Base-by-base conservation (phyloP, 352 stramenopile genomes). In the Pythium aphanidermatum region DNA sequence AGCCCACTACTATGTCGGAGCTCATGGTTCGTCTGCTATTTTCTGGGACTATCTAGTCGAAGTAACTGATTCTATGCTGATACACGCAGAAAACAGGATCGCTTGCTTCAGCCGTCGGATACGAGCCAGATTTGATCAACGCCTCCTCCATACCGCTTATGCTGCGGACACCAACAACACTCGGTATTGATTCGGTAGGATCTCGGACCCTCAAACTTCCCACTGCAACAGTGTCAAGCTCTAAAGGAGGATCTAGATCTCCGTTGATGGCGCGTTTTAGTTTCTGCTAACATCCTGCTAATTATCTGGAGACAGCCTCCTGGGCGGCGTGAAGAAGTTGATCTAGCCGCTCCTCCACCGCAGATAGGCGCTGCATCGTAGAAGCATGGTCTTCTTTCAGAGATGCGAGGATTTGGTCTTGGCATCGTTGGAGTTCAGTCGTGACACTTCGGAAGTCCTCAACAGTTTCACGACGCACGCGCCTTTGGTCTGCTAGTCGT, bases 121-220 rank as follows among this genome's bases (percentile, higher is more conserved):
- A 85, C 40, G 65, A 84, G 25, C 58, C 68, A 6, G 67, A 78
- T 25, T 46, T 87, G 10, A 66, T 87, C 29, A 77, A 70, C 23
- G 58, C 75, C 6, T 83, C 72, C 10, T 55, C 70, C 0, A 83
- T 85, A 35, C 32, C 77, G 10, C 65, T 87, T 14, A 62, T 63
- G 2, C 68, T 80, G 30, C 70, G 74, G 0, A 36, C 47, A 9
- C 66, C 30, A 23, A 57, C 42, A 10, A 51, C 63, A n/a, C n/a
- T n/a, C n/a, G n/a, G n/a, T n/a, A n/a, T n/a, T n/a, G n/a, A 9
- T 33, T 9, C 9, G 9, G 28, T 33, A 13, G 28, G 28, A 9
- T 9, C 28, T 13, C 28, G 28, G 28, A 33, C 28, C 9, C 28
- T 33, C 28, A n/a, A n/a, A n/a, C n/a, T n/a, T n/a, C n/a, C n/a